A percentile compares a stretch with the other conserved stretches of the same genome.
phyloP scores from a whole-genome alignment of 306 rosid genomes.

The Alnus glutinosa region DNA sequence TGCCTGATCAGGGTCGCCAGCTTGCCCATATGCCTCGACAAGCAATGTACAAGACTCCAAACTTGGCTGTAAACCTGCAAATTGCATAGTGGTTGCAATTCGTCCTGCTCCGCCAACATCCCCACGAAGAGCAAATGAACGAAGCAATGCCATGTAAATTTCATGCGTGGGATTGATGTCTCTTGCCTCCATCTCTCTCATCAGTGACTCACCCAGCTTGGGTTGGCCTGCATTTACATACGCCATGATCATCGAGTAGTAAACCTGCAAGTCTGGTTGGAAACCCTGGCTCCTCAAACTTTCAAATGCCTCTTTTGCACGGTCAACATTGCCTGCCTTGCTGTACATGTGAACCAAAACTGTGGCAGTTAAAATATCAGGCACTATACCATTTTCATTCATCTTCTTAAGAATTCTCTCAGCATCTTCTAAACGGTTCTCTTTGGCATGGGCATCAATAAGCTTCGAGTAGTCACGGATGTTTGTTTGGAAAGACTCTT shows the following conservation, averaged over 20 bases:
- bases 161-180: constrained; percentile 58
- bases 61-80: constrained; percentile 54
- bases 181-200: constrained; percentile 70
- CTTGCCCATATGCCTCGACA: constrained; percentile 54
- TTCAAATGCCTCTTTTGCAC: constrained; percentile 64
- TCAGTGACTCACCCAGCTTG: constrained; percentile 39
- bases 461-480: constrained; percentile 75
- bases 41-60: constrained; percentile 65
- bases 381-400: constrained; percentile 57
- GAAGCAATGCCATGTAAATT: constrained; percentile 69
- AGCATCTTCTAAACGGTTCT: constrained; percentile 58
- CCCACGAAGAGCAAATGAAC: constrained; percentile 49
- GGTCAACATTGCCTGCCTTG: constrained; percentile 67
- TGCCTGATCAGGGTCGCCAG: constrained; percentile 53
- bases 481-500: constrained; percentile 75
- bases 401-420: constrained; percentile 74
- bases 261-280: constrained; percentile 63
- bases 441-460: constrained; percentile 67
- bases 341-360: constrained; percentile 74
- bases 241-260: constrained; percentile 69
- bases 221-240: constrained; percentile 64
- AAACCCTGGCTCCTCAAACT: constrained; percentile 63
- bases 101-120: constrained; percentile 45
- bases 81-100: constrained; percentile 55
- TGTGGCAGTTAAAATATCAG: constrained; percentile 56